Conservation (phyloP, 345 rosid species). For the Punica granatum region DNA sequence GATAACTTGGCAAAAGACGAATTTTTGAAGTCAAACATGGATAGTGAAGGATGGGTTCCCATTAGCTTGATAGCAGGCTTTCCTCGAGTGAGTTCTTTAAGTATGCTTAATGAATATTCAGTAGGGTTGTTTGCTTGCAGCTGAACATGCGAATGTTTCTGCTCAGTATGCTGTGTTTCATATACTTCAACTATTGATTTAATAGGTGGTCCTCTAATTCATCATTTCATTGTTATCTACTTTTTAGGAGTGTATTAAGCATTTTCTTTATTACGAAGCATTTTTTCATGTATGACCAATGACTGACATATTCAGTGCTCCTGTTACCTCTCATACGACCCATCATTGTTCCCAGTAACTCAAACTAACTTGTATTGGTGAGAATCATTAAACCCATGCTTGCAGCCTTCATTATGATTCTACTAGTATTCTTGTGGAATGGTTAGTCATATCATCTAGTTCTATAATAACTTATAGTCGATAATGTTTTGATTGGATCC, state of each 20-base stretch:
- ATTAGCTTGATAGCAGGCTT: slow-evolving; percentile 18
- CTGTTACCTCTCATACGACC: background rate
- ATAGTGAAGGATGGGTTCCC: slow-evolving; percentile 17
- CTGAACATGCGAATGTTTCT: background rate
- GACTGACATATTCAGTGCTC: background rate
- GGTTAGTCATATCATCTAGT: background rate
- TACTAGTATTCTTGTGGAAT: background rate
- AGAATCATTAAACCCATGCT: background rate
- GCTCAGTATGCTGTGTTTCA: slow-evolving; percentile 1
- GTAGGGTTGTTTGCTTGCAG: background rate
- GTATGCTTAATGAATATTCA: background rate
- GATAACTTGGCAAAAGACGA: slow-evolving; percentile 27
- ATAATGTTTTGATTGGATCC: background rate
- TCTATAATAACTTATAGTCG: background rate
- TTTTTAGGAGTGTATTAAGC: too few species aligned
- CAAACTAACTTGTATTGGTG: background rate
- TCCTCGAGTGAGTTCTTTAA: slow-evolving; percentile 17
- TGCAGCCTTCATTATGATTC: background rate
- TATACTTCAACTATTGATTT: background rate
- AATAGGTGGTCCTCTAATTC: background rate
- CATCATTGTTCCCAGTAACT: too few species aligned
- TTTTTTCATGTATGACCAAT: background rate
- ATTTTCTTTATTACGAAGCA: background rate
- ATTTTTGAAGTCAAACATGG: slow-evolving; percentile 20
- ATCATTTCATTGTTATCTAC: background rate